Evolutionary conservation across 495 filamentous ascomycete genomes (phyloP).

Genomic region (Penicillium verhagenii): DNA sequence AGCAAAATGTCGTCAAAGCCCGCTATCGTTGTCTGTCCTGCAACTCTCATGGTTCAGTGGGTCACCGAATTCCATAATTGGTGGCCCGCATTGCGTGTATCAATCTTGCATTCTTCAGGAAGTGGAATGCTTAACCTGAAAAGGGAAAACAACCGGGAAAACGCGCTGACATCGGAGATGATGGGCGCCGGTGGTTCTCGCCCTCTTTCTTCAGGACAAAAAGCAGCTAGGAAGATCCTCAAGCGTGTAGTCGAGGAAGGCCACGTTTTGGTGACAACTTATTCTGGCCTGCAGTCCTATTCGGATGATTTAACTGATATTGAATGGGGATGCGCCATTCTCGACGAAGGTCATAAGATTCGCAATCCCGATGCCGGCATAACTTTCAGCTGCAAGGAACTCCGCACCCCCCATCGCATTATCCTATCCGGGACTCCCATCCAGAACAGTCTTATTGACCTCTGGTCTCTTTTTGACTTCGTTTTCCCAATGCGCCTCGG

Average conservation of each 20-base stretch:
- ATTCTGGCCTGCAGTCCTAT: conserved; percentile 88
- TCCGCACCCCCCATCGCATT: conserved; percentile 81
- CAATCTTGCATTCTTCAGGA: conserved; percentile 90
- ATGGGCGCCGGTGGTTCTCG: conserved; percentile 30
- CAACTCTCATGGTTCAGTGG: conserved; percentile 94
- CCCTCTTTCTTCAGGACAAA: conserved; percentile 51
- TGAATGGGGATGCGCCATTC: conserved; percentile 89
- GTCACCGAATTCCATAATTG: conserved; percentile 96
- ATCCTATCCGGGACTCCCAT: conserved; percentile 96
- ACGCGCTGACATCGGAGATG: conserved; percentile 50
- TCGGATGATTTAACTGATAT: conserved; percentile 71
- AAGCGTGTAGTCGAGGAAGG: conserved; percentile 80
- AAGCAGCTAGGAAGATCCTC: conserved; percentile 72
- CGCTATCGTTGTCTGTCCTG: conserved; percentile 84
- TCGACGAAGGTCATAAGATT: conserved; percentile 98
- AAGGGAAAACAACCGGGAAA: conserved; percentile 69
- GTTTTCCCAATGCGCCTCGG: conserved; percentile 94
- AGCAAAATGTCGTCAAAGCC: conserved; percentile 81
- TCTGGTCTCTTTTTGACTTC: conserved; percentile 98
- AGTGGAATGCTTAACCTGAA: conserved; percentile 89
- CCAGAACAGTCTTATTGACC: conserved; percentile 94
- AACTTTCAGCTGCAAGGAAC: conserved; percentile 88
- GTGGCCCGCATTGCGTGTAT: conserved; percentile 95
- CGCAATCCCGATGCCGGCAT: conserved; percentile 91
- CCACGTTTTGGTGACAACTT: conserved; percentile 92